Evolutionary conservation across 345 rosid genomes (phyloP), one percentile per base, ranked within the genome.

Genomic region (Rhizophora apiculata): DNA sequence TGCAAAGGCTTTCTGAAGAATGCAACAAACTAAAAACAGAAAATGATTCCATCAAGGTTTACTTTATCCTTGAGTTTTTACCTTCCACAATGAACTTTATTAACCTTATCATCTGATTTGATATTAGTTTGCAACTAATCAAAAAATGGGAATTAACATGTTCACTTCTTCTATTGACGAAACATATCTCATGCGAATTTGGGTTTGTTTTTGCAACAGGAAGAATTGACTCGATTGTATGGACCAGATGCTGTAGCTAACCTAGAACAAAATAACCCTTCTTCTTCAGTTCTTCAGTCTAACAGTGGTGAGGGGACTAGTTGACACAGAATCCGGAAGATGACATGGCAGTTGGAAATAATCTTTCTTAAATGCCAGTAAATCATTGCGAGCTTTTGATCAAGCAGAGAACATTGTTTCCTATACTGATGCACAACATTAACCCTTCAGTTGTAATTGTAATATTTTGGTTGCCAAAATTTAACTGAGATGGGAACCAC

Each of bases 21-120:
- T 92, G 99, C 67, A 86, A 87, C 78, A 89, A 92, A 83, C 98
- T 96, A 62, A 84, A 87, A 75, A 74, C 96, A 0, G 96, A 92
- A 75, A 96, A 96, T 63, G 76, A 67, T 65, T 85, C 94, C 26
- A 86, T 96, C n/a, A 90, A 92, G 97, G 99, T 89, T 62, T 6
- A 36, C 1, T 27, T 18, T 22, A 30, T 8, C 30, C 63, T 63
- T 37, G 32, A 30, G 19, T 36, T 22, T 31, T 6, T 39, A 26
- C 15, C 10, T 27, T 37, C 6, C 31, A 26, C 55, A 49, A 48
- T 6, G 21, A 61, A 52, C 10, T 34, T 52, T 1, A 8, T 26
- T 22, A 1, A 31, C 2, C 34, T 32, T 18, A 55, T 27, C 46
- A 2, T 60, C 6, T 24, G 11, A 39, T 68, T 22, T 29, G 20